phyloP scores from a whole-genome alignment of 2,329 filamentous ascomycete species.

The Simplicillium aogashimaense region DNA sequence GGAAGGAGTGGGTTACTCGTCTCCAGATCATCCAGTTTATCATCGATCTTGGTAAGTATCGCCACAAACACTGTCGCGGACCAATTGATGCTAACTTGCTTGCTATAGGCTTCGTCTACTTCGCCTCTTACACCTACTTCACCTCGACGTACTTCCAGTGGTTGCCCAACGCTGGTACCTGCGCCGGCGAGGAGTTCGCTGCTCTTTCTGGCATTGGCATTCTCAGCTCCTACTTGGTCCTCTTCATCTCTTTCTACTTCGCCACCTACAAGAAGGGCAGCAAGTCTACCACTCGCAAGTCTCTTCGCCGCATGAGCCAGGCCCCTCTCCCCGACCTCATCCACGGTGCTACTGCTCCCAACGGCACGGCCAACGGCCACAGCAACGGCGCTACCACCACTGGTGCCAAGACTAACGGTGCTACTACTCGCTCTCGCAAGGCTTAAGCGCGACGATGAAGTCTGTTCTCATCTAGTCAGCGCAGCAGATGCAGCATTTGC shows the following conservation, averaged over 20 bases:
- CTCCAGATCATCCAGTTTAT: slow-evolving; percentile 96
- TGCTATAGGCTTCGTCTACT: slow-evolving; percentile 81
- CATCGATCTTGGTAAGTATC: slow-evolving; percentile 76
- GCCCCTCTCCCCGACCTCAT: slow-evolving; percentile 73
- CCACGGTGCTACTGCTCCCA: slow-evolving; percentile 49
- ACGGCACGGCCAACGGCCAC: slow-evolving; percentile 38
- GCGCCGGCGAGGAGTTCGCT: slow-evolving; percentile 93
- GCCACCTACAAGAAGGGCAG: slow-evolving; percentile 87
- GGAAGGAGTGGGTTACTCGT: slow-evolving; percentile 99
- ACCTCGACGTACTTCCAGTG: slow-evolving; percentile 78
- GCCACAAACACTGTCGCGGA: neutral
- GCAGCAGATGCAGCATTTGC: too few relatives aligned
- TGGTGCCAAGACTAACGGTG: slow-evolving; percentile 47
- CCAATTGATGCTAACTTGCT: slow-evolving; percentile 4
- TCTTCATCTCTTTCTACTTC: slow-evolving; percentile 99
- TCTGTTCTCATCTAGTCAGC: too few relatives aligned
- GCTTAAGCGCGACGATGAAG: slow-evolving; percentile 27
- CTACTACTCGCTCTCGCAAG: slow-evolving; percentile 59
- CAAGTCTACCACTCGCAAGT: slow-evolving; percentile 77
- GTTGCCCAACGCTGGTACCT: slow-evolving; percentile 76
- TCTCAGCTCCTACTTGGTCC: slow-evolving; percentile 86
- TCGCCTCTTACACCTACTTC: slow-evolving; percentile 98
- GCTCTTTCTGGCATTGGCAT: slow-evolving; percentile 88
- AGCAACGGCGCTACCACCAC: slow-evolving; percentile 42
- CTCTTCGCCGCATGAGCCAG: slow-evolving; percentile 55